These are phyloP conservation scores for Saksenaea vasiformis DNA, from an alignment of 371 early-diverging fungal species.

Conservation along the genomic window DNA sequence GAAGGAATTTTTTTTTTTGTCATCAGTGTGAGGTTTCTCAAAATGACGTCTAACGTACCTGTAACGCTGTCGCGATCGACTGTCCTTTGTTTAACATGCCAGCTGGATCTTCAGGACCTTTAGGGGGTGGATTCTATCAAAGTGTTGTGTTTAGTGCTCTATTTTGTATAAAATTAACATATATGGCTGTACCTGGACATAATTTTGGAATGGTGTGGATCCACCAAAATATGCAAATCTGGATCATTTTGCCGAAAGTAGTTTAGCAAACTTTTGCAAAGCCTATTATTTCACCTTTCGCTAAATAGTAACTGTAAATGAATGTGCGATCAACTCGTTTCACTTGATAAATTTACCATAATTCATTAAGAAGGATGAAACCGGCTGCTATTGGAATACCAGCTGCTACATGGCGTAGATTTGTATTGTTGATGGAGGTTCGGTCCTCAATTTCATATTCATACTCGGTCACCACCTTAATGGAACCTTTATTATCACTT, in stretches of 20 bases:
- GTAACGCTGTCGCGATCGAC: constrained; percentile 63
- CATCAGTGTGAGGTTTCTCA: too few species aligned
- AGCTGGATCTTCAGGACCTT: constrained; percentile 20
- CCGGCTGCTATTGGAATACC: constrained; percentile 52
- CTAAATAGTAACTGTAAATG: constrained; percentile 1
- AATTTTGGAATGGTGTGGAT: constrained; percentile 65
- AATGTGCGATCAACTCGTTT: neutral
- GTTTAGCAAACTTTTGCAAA: too few species aligned
- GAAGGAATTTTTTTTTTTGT: too few species aligned
- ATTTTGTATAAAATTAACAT: neutral
- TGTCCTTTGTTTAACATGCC: constrained; percentile 43
- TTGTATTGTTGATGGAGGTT: constrained; percentile 8
- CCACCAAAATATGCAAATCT: constrained; percentile 77
- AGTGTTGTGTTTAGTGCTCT: neutral
- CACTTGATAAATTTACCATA: constrained; percentile 17
- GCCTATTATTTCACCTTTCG: constrained; percentile 22
- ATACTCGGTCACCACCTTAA: constrained; percentile 19
- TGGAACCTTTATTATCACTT: constrained; percentile 18
- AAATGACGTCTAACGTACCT: constrained; percentile 14
- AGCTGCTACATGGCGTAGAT: constrained; percentile 37
- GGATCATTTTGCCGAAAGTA: constrained; percentile 18
- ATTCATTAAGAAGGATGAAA: constrained; percentile 56
- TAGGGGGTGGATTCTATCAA: neutral
- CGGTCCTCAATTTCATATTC: constrained; percentile 20
- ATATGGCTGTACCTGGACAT: constrained; percentile 39